Evolutionary conservation across 441 rosid genomes (phyloP), one percentile per base, ranked within the genome.

Genomic region (Adansonia rubrostipa): DNA sequence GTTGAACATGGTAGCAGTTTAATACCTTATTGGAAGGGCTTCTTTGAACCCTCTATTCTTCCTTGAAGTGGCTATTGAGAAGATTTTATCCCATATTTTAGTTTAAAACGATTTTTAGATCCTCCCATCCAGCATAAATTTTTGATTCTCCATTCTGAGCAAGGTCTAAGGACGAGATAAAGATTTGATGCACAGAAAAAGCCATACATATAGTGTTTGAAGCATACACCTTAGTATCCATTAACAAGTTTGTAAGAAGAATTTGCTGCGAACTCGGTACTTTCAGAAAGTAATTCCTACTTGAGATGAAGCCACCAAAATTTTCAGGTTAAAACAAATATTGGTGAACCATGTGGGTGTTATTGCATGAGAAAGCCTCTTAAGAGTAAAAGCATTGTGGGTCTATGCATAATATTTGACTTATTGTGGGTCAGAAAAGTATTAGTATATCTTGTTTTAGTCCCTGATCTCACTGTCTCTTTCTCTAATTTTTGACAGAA

Each of bases 161-260:
- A 51, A 71, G 60, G 74, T 71, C 40, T 53, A 71, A 71, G 62
- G 74, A 71, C 33, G 24, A 53, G 51, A 71, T 28, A 53, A 36
- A n/a, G 22, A 57, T n/a, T 19, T 36, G 76, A 11, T 56, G 17
- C 64, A 6, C 50, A 5, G 65, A 40, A 36, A 73, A 56, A 73
- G 48, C 76, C 11, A 3, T 40, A 17, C 2, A 36, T 36, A 6
- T 75, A 28, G 61, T 48, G 78, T 44, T 47, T 75, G 47, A 61
- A 54, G 48, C 5, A 28, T 50, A 50, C 42, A 50, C 14, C 11
- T 28, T 15, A 70, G 11, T 11, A 47, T 20, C 62, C 47, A 28
- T 53, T 71, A 53, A 53, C 10, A 15, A 53, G 47, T 15, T 53
- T 28, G 75, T 15, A 36, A 71, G 62, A 51, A 71, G 74, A 53